Conservation (phyloP, 768 basidiomycete genomes). For the Amanita polypyramis region DNA sequence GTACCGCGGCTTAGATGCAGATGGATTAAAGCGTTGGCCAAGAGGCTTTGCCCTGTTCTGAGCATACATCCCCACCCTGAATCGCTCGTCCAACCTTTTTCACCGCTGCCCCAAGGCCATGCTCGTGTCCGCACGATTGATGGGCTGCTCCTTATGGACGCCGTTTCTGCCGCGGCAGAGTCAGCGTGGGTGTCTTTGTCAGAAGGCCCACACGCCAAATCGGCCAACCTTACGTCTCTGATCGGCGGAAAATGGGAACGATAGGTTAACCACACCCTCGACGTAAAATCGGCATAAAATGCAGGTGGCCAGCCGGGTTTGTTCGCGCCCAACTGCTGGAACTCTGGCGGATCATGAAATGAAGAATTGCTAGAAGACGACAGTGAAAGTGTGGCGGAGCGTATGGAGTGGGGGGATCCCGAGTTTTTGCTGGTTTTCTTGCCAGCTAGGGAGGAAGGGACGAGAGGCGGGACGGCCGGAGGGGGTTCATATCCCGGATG, state of each 20-base stretch:
- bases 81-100: conserved; percentile 54
- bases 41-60: conserved; percentile 25
- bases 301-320: conserved; percentile 64
- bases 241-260: conserved; percentile 82
- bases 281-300: conserved; percentile 86
- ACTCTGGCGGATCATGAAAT: conserved; percentile 4
- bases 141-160: conserved; percentile 8
- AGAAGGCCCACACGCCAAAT: conserved; percentile 17
- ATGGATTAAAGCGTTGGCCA: conserved; percentile 30
- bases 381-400: conserved; percentile 25
- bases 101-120: conserved; percentile 57
- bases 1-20: conserved; percentile 51
- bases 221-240: conserved; percentile 40
- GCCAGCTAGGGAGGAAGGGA: not conserved
- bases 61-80: conserved; percentile 31
- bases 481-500: conserved; percentile 64
- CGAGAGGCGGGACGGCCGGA: not conserved
- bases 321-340: conserved; percentile 5
- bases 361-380: conserved; percentile 13
- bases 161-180: not conserved
- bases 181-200: not conserved
- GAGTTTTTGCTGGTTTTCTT: conserved; percentile 15
- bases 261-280: conserved; percentile 87
- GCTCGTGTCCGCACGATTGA: conserved; percentile 30
- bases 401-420: conserved; percentile 30